Evolutionary conservation across 768 basidiomycete genomes (phyloP), one percentile per base, ranked within the genome.

Genomic region (Lactarius psammicola): DNA sequence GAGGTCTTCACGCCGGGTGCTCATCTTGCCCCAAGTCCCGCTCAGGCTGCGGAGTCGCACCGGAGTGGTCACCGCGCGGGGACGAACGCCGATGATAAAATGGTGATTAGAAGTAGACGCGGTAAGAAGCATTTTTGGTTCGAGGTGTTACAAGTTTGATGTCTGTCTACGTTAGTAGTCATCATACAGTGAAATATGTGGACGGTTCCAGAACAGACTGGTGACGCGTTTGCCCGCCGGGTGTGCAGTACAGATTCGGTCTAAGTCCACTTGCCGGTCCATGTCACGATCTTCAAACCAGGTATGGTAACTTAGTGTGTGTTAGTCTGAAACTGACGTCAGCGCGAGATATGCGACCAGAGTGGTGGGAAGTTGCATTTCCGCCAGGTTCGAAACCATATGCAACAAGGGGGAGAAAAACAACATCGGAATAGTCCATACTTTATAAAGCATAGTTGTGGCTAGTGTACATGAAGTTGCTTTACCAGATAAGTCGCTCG

Each of bases 1-100:
- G 30, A 26, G 15, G n/a, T 66, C 36, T 18, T 58, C 33, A 20
- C 20, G 31, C 2, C 9, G 23, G n/a, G 11, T 30, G 56, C 38
- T 57, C 38, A 17, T 44, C 36, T 31, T 56, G 10, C 18, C 49
- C 44, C 56, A 59, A 63, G 65, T 66, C 61, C 65, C 34, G 60
- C 56, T 58, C 18, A 10, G 56, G 46, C 7, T 28, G 60, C 11
- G 49, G 9, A 46, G 23, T 36, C 53, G 34, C 56, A 62, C 49
- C 15, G 61, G 61, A 8, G 66, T 54, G 15, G 61, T 67, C 13
- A 63, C 61, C 4, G 53, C 49, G 51, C 61, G 61, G 15, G 40
- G 61, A 31, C 61, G 61, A 1, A 42, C 60, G 3, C 56, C 56
- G 38, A 58, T 34, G 44, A 55, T 36, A 4, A 63, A 23, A 8